Conservation (phyloP, 768 basidiomycete species). For the Polyporus arcularius region DNA sequence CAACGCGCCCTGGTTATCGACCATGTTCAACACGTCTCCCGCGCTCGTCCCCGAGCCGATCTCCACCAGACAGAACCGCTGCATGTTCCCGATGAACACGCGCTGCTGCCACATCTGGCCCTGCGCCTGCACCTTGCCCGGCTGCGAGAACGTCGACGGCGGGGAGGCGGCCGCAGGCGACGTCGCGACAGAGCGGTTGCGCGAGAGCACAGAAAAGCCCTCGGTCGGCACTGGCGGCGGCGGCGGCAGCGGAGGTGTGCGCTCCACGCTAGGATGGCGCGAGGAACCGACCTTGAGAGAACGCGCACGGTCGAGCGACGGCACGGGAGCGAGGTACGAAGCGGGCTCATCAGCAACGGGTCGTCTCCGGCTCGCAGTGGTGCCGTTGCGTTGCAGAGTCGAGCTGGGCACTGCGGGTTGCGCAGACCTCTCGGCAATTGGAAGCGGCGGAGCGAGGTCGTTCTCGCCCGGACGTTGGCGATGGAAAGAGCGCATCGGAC, state of each 20-base stretch:
- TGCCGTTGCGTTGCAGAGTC: constrained; percentile 8
- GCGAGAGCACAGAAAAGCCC: constrained; percentile 18
- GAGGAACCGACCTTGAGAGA: constrained; percentile 15
- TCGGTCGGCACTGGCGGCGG: not conserved
- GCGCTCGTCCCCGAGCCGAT: constrained; percentile 68
- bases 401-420: not conserved
- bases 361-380: constrained; percentile 5
- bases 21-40: constrained; percentile 66
- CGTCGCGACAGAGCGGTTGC: constrained; percentile 29
- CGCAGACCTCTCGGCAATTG: constrained; percentile 1
- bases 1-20: constrained; percentile 68
- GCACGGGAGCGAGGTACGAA: constrained; percentile 25
- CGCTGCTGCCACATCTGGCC: constrained; percentile 55
- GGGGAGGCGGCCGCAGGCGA: constrained; percentile 25
- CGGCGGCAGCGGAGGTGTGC: constrained; percentile 1
- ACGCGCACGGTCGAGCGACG: constrained; percentile 26
- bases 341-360: constrained; percentile 2
- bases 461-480: constrained; percentile 41
- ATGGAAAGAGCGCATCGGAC: constrained; percentile 64
- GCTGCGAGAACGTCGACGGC: constrained; percentile 25
- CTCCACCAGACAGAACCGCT: constrained; percentile 74
- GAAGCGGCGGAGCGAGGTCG: constrained; percentile 30
- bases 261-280: constrained; percentile 26
- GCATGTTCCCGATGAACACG: constrained; percentile 76
- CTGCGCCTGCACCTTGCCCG: constrained; percentile 13